phyloP scores from a whole-genome alignment of 257 asterid species.

The Gentiana dahurica region DNA sequence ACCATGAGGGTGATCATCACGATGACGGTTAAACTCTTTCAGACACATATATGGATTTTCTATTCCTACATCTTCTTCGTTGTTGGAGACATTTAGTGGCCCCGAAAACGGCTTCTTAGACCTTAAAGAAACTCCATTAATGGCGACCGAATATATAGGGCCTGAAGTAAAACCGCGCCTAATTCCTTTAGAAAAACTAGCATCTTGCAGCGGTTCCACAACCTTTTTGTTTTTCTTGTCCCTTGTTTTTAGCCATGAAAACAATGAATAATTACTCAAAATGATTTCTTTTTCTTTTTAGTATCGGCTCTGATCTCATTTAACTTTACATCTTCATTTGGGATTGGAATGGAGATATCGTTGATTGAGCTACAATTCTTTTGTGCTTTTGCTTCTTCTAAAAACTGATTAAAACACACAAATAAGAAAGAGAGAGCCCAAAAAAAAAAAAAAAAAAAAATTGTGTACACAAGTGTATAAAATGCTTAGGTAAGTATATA shows the following conservation, averaged over 20 bases:
- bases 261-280: too few species aligned
- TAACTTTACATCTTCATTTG: constrained; percentile 13
- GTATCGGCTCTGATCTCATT: constrained; percentile 15
- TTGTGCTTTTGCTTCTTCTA: constrained; percentile 73
- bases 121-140: constrained; percentile 10
- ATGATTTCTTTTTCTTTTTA: constrained; percentile 29
- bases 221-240: constrained; percentile 33
- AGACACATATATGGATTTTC: constrained; percentile 47
- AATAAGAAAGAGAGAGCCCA: not conserved
- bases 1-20: constrained; percentile 43
- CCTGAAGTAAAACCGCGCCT: constrained; percentile 43
- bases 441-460: not conserved
- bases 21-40: constrained; percentile 23
- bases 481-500: too few species aligned
- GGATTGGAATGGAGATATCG: too few species aligned
- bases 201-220: constrained; percentile 12
- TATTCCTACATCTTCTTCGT: constrained; percentile 29
- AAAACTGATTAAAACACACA: constrained; percentile 27
- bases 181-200: constrained; percentile 11
- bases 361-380: constrained; percentile 1
- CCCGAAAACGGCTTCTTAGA: constrained; percentile 41
- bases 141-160: constrained; percentile 20
- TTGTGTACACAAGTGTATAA: too few species aligned
- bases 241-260: constrained; percentile 53
- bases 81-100: constrained; percentile 28